Evolutionary conservation across 1,284 basidiomycete species (phyloP).

Genomic region (Ganoderma leucocontextum): DNA sequence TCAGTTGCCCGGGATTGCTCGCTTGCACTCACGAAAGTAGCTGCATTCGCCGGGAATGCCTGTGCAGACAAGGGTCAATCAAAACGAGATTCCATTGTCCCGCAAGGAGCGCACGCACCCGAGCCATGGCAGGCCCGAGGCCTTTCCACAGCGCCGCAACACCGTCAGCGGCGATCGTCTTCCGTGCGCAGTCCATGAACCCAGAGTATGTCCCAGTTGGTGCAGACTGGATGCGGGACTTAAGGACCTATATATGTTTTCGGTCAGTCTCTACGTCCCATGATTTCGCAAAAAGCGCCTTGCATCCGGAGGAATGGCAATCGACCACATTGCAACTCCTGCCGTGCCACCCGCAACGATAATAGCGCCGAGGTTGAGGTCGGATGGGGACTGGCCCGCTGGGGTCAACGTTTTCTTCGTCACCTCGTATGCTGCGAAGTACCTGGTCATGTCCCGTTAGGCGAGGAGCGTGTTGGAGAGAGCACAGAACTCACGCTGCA

Average conservation of each 20-base stretch:
- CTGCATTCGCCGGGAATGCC: constrained; percentile 95
- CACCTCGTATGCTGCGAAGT: constrained; percentile 97
- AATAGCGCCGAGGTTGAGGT: constrained; percentile 89
- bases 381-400: constrained; percentile 75
- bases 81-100: neutral
- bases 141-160: constrained; percentile 94
- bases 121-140: constrained; percentile 95
- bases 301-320: constrained; percentile 95
- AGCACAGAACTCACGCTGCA: constrained; percentile 77
- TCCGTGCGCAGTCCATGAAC: constrained; percentile 91
- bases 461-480: neutral
- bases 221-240: constrained; percentile 97
- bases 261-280: constrained; percentile 15
- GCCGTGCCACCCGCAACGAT: constrained; percentile 94
- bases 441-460: constrained; percentile 56
- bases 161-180: constrained; percentile 94
- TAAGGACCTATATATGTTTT: constrained; percentile 76
- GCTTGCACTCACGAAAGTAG: constrained; percentile 89
- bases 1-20: constrained; percentile 39
- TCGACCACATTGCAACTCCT: constrained; percentile 97
- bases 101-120: constrained; percentile 59
- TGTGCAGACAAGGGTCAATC: constrained; percentile 37
- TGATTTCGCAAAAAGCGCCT: constrained; percentile 41
- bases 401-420: constrained; percentile 90
- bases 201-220: constrained; percentile 96